phyloP scores from a whole-genome alignment of 208 protist genomes.

The Trypanosoma conorhini region DNA sequence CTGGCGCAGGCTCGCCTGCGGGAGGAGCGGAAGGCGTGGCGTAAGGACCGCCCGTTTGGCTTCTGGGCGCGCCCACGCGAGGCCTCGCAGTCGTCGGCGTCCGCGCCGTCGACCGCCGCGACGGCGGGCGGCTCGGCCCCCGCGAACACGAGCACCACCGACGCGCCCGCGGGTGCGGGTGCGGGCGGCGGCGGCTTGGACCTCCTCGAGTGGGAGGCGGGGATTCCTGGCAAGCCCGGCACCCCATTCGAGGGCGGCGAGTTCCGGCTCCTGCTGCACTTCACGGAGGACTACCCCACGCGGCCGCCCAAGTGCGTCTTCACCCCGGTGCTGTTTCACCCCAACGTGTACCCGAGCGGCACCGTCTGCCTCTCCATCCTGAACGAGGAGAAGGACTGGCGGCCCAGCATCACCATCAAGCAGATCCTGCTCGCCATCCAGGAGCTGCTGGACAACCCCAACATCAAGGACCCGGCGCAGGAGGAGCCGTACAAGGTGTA shows the following conservation, averaged over 20 bases:
- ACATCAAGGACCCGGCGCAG: constrained; percentile 98
- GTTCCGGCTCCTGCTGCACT: constrained; percentile 94
- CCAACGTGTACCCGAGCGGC: constrained; percentile 99
- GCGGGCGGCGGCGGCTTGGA: constrained; percentile 76
- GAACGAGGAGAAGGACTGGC: constrained; percentile 99
- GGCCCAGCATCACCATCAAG: constrained; percentile 98
- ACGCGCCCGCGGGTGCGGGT: background rate
- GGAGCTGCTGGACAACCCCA: constrained; percentile 97
- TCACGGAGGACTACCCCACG: constrained; percentile 98
- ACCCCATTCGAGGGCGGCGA: constrained; percentile 97
- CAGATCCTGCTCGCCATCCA: constrained; percentile 99
- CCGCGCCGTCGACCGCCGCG: background rate
- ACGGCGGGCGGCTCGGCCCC: background rate
- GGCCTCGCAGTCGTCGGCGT: background rate
- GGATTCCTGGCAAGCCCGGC: constrained; percentile 96
- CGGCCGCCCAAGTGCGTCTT: constrained; percentile 99
- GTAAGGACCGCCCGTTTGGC: constrained; percentile 82
- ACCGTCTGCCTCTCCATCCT: constrained; percentile 99
- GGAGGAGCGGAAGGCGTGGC: constrained; percentile 88
- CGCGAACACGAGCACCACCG: background rate
- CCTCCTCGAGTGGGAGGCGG: constrained; percentile 97
- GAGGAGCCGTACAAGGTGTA: constrained; percentile 95
- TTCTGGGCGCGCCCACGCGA: constrained; percentile 86
- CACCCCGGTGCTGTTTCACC: constrained; percentile 97
- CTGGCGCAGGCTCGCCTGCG: constrained; percentile 81